Evolutionary conservation across 495 filamentous ascomycete species (phyloP).

Genomic region (Aspergillus ellipticus): DNA sequence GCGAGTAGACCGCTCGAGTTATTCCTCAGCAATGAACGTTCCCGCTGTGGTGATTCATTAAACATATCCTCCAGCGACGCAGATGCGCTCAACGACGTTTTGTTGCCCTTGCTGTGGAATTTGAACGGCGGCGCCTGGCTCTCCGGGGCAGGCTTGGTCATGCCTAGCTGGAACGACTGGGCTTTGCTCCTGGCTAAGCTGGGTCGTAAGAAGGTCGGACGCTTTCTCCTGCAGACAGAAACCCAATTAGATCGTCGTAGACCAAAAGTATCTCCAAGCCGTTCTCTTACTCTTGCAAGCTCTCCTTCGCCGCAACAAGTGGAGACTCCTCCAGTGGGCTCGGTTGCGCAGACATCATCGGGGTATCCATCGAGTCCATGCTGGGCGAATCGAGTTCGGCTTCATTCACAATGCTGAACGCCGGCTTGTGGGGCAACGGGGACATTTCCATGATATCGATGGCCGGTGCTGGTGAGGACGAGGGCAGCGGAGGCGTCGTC

Average conservation of each 20-base stretch:
- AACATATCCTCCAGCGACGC: conserved; percentile 78
- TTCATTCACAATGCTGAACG: conserved; percentile 54
- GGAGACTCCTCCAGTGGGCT: conserved; percentile 50
- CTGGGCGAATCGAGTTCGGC: conserved; percentile 66
- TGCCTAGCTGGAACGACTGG: conserved; percentile 38
- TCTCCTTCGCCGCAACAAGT: conserved; percentile 44
- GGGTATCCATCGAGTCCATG: conserved; percentile 53
- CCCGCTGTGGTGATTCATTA: conserved; percentile 70
- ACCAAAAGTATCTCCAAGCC: not conserved
- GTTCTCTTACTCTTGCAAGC: conserved; percentile 34
- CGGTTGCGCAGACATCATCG: conserved; percentile 30
- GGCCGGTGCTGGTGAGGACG: conserved; percentile 74
- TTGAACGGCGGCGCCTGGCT: conserved; percentile 68
- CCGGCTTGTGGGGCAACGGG: conserved; percentile 83
- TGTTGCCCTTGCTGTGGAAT: conserved; percentile 60
- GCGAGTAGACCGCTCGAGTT: conserved; percentile 37
- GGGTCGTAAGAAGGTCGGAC: conserved; percentile 40
- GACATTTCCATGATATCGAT: conserved; percentile 91
- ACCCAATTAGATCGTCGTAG: conserved; percentile 19
- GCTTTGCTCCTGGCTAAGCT: conserved; percentile 41
- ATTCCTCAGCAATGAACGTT: conserved; percentile 42
- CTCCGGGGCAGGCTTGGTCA: conserved; percentile 42
- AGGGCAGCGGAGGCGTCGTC: conserved; percentile 79
- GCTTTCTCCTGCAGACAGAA: conserved; percentile 29
- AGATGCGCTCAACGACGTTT: conserved; percentile 50